A percentile compares a stretch with the other conserved stretches of the same genome.
Conservation (phyloP, 306 rosid species). For the Begonia fuchsioides region DNA sequence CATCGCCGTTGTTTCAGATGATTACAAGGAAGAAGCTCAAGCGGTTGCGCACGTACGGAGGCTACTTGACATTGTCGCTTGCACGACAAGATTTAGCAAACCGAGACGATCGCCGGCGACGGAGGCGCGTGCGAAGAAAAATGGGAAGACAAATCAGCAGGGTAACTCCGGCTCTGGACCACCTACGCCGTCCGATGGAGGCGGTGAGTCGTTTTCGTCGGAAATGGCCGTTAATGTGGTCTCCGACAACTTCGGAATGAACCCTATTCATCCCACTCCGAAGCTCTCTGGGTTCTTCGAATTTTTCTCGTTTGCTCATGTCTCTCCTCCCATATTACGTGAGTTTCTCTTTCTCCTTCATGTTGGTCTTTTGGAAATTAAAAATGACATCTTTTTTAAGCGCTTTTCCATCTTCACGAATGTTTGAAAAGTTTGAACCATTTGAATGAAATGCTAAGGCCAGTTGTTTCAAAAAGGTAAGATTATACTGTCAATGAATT, state of each 20-base stretch:
- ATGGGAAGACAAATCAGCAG: conserved; percentile 11
- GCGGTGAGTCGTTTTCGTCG: conserved; percentile 15
- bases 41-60: conserved; percentile 64
- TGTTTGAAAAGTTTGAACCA: no score
- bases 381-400: no score
- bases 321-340: conserved; percentile 68
- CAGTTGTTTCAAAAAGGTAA: no score
- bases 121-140: conserved; percentile 59
- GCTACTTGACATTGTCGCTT: conserved; percentile 61
- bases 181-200: conserved; percentile 28
- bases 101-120: conserved; percentile 33
- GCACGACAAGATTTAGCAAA: conserved; percentile 61
- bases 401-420: no score
- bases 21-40: conserved; percentile 38
- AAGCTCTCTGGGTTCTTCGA: conserved; percentile 86
- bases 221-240: conserved; percentile 31
- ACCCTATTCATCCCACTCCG: conserved; percentile 82
- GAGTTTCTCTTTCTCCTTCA: conserved; percentile 13
- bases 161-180: conserved; percentile 23
- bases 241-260: conserved; percentile 71
- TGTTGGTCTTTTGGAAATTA: no score
- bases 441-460: no score
- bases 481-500: no score
- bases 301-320: conserved; percentile 65
- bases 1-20: conserved; percentile 25